These are phyloP conservation scores for Symbiotaphrina buchneri DNA, from an alignment of 495 filamentous ascomycete genomes.

Conservation along the genomic window DNA sequence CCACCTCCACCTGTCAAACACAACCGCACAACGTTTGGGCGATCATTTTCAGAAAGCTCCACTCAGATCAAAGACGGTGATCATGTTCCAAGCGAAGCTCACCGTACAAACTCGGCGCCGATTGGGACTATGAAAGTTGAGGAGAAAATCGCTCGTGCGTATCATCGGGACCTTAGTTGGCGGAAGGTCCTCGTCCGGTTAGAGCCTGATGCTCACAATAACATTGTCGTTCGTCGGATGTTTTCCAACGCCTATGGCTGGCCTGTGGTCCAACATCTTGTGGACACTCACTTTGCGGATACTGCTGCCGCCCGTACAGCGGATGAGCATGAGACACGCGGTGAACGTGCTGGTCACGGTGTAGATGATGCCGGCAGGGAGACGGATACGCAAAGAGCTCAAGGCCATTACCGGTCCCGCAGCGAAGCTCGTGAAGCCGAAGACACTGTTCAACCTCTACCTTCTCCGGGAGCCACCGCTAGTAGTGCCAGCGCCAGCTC, in stretches of 20 bases:
- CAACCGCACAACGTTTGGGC: slow-evolving; percentile 17
- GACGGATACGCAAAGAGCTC: slow-evolving; percentile 6
- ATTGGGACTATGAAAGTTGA: slow-evolving; percentile 58
- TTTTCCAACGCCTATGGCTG: slow-evolving; percentile 96
- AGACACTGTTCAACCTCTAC: not conserved
- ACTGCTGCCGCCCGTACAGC: slow-evolving; percentile 29
- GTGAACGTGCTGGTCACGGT: slow-evolving; percentile 21
- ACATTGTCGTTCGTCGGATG: slow-evolving; percentile 85
- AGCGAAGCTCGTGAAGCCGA: not conserved
- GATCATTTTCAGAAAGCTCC: not conserved
- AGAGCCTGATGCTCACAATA: slow-evolving; percentile 96
- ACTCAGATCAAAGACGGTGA: slow-evolving; percentile 3
- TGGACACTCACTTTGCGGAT: slow-evolving; percentile 78
- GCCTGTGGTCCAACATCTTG: slow-evolving; percentile 85
- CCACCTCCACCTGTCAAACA: slow-evolving; percentile 54
- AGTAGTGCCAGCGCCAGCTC: not conserved
- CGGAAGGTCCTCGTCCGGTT: slow-evolving; percentile 88
- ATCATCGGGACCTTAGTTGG: slow-evolving; percentile 78
- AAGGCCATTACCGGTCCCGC: not conserved
- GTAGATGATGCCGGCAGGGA: slow-evolving; percentile 22
- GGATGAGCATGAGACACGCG: slow-evolving; percentile 28
- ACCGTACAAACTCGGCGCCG: slow-evolving; percentile 4
- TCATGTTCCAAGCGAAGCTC: too few relatives aligned
- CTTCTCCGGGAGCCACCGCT: not conserved
- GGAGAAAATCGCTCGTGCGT: slow-evolving; percentile 91